These are phyloP conservation scores for Leccinum broughii DNA, from an alignment of 768 basidiomycete species.

Conservation along the genomic window DNA sequence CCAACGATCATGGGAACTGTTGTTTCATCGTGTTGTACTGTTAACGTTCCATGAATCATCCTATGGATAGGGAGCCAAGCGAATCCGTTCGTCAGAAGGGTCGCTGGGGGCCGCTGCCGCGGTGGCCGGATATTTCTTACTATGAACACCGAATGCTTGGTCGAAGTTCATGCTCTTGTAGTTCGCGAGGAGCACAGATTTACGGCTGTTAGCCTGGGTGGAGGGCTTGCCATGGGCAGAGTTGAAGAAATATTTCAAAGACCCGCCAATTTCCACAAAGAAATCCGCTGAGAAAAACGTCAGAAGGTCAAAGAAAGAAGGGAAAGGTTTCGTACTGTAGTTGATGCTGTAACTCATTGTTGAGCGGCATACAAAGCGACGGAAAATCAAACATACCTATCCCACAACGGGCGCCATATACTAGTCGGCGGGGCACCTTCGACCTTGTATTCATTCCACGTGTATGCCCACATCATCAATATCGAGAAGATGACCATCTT, in stretches of 20 bases:
- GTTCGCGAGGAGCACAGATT: conserved; percentile 20
- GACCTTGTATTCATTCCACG: conserved; percentile 62
- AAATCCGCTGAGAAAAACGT: conserved; percentile 56
- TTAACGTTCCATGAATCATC: conserved; percentile 6
- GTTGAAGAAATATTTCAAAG: conserved; percentile 61
- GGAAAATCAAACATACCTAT: conserved; percentile 37
- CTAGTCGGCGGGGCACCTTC: conserved; percentile 48
- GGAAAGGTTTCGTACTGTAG: conserved; percentile 36
- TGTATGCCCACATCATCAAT: conserved; percentile 86
- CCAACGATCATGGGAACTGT: conserved; percentile 1
- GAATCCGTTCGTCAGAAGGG: conserved; percentile 39
- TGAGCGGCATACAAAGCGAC: conserved; percentile 4
- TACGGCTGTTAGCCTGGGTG: conserved; percentile 19
- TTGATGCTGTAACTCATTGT: conserved; percentile 40
- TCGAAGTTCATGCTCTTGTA: conserved; percentile 36
- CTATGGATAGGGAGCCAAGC: conserved; percentile 40
- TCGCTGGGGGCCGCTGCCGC: conserved; percentile 5
- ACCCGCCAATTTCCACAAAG: conserved; percentile 57
- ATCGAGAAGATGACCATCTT: conserved; percentile 83
- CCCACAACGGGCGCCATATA: conserved; percentile 71
- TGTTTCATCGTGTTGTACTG: conserved; percentile 3
- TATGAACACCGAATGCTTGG: conserved; percentile 41
- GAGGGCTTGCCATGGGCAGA: conserved; percentile 35
- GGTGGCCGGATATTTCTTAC: conserved; percentile 19
- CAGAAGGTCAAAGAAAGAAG: conserved; percentile 4